phyloP scores from a whole-genome alignment of 176 grass and related monocot genomes.

The Rhynchospora breviuscula region DNA sequence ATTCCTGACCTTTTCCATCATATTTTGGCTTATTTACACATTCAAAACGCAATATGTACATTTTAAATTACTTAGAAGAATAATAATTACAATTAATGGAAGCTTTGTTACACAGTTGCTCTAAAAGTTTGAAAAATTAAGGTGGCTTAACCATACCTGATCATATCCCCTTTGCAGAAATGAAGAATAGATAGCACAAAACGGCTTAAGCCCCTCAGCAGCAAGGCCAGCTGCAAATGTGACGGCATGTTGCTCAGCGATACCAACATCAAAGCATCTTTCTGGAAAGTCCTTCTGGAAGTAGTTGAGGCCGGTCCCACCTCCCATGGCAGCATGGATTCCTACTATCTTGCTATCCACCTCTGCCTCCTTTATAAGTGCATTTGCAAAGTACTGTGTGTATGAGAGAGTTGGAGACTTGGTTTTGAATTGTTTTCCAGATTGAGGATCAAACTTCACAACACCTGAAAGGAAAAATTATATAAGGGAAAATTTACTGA shows the following conservation, averaged over 20 bases:
- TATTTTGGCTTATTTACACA: background rate
- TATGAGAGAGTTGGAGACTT: constrained; percentile 43
- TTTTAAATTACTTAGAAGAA: background rate
- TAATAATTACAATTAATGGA: background rate
- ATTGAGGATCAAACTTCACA: constrained; percentile 65
- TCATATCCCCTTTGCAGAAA: constrained; percentile 98
- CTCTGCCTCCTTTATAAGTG: constrained; percentile 76
- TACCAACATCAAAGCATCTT: constrained; percentile 95
- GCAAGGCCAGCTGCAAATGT: constrained; percentile 89
- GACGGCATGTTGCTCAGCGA: constrained; percentile 95
- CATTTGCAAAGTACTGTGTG: constrained; percentile 85
- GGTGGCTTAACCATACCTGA: constrained; percentile 33
- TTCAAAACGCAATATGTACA: background rate
- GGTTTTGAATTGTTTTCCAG: constrained; percentile 62
- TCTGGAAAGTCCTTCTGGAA: constrained; percentile 88
- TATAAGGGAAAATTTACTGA: background rate
- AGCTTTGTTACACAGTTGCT: background rate
- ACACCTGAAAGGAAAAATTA: constrained; percentile 42
- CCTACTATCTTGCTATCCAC: constrained; percentile 63
- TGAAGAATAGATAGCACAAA: constrained; percentile 94
- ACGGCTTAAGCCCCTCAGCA: constrained; percentile 78
- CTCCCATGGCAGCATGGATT: constrained; percentile 94
- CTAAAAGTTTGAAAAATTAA: background rate
- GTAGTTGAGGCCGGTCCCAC: constrained; percentile 91
- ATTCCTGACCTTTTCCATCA: background rate